phyloP scores from a whole-genome alignment of 2,329 filamentous ascomycete species.

The Graphium sp. region DNA sequence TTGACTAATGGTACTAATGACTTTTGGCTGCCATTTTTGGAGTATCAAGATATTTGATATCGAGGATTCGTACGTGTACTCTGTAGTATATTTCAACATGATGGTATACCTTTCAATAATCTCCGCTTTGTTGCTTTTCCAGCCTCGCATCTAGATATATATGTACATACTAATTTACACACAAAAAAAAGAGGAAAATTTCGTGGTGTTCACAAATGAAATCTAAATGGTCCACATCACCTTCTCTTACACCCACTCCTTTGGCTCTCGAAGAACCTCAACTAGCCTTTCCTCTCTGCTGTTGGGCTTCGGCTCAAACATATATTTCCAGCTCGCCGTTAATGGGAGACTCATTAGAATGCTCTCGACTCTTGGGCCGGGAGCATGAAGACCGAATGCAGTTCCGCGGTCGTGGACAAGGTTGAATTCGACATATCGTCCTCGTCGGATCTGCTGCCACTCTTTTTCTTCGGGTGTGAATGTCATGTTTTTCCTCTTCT shows the following conservation, averaged over 20 bases:
- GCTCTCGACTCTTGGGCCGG: slow-evolving; percentile 81
- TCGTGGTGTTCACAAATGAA: too few relatives aligned
- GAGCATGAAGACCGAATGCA: slow-evolving; percentile 83
- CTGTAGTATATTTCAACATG: too few relatives aligned
- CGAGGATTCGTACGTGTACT: too few relatives aligned
- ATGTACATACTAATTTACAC: slow-evolving; percentile 1
- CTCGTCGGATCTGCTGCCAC: slow-evolving; percentile 89
- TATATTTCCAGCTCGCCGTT: slow-evolving; percentile 90
- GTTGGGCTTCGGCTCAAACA: slow-evolving; percentile 67
- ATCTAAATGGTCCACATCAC: not conserved
- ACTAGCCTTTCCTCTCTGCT: slow-evolving; percentile 67
- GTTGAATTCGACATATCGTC: slow-evolving; percentile 98
- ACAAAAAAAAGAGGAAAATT: too few relatives aligned
- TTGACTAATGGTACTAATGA: too few relatives aligned
- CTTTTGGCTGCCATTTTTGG: too few relatives aligned
- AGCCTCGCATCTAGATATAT: not conserved
- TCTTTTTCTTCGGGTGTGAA: slow-evolving; percentile 76
- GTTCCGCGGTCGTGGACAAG: slow-evolving; percentile 93
- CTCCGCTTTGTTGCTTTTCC: too few relatives aligned
- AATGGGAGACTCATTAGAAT: slow-evolving; percentile 94
- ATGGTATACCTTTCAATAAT: too few relatives aligned
- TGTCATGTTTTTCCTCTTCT: slow-evolving; percentile 79
- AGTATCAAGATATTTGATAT: too few relatives aligned
- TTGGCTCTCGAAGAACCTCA: slow-evolving; percentile 49
- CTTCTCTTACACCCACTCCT: slow-evolving; percentile 43